Base-by-base conservation (phyloP, 2,329 filamentous ascomycete genomes). In the Xylaria sp. region DNA sequence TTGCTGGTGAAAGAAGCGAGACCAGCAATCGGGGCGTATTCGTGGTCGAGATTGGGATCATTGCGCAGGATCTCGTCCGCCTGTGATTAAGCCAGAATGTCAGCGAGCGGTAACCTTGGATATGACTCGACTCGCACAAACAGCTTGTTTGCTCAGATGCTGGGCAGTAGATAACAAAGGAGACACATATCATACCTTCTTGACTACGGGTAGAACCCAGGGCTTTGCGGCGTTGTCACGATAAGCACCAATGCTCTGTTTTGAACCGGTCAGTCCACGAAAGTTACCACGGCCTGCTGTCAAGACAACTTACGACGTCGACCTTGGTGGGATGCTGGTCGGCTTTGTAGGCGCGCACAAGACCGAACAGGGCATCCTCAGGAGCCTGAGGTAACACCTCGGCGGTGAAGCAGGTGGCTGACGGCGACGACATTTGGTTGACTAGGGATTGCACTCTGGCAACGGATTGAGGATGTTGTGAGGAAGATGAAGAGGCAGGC, bases 21-120 rank as follows among this genome's bases (percentile, higher is more conserved):
- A 72, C 94, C 94, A 64, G 92, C 89, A 74, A 99, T 99, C 61
- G 94, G 93, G 61, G 95, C 91, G 78, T 99, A 99, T 83, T 99
- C 94, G 81, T 99, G 93, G 80, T 99, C 96, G 69, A 96, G 82
- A 61, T 90, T 84, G 72, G 93, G 92, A 76, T 97, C 92, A 73
- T 89, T 88, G 75, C 87, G 89, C 67, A 97, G 84, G 70, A 91
- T 86, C 66, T 94, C 89, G 74, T 97, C 92, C 69, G 94, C 94
- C 93, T 97, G 73, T 55, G 66, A 48, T 55, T 60, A 56, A 53
- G 60, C 35, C 37, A 34, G 39, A 52, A 52, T 16, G 49, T 51
- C 3, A 51, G 23, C 30, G 23, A 51, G 4, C 11, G 30, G 11
- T 51, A 16, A 9, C 23, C 4, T n/a, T 6, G 23, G 30, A 51